Evolutionary conservation across 2,329 filamentous ascomycete genomes (phyloP).

Genomic region (Mycosphaerella arachidis): DNA sequence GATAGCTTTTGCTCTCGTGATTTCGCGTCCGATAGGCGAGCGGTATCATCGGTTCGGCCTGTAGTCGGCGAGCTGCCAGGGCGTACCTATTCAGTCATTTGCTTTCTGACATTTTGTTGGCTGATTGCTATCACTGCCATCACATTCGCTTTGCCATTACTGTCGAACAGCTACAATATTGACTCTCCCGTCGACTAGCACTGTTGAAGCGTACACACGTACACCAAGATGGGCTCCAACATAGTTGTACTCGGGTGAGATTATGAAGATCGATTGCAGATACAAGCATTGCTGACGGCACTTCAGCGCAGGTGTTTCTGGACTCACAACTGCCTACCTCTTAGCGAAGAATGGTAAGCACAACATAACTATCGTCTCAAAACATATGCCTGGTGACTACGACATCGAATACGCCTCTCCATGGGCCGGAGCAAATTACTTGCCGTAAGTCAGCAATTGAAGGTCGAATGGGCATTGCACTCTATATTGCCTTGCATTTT

Average conservation of each 20-base stretch:
- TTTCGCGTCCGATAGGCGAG: not conserved
- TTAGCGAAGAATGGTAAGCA: conserved; percentile 54
- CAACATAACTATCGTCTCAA: conserved; percentile 68
- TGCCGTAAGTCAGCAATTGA: conserved; percentile 45
- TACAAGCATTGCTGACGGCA: conserved; percentile 1
- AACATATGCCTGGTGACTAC: conserved; percentile 92
- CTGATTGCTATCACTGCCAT: not conserved
- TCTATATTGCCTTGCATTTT: not conserved
- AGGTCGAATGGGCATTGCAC: not conserved
- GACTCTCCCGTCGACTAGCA: not conserved
- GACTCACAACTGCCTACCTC: conserved; percentile 60
- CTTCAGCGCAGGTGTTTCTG: conserved; percentile 55
- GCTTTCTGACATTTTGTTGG: not conserved
- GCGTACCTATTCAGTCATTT: not conserved
- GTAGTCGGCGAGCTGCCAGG: not conserved
- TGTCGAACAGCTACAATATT: not conserved
- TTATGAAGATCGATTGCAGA: not conserved
- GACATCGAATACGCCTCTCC: conserved; percentile 86
- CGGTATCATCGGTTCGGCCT: not conserved
- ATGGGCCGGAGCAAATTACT: conserved; percentile 79
- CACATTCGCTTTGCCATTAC: not conserved
- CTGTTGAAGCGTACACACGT: not conserved
- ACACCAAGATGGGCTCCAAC: conserved; percentile 26
- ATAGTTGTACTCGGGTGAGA: conserved; percentile 49
- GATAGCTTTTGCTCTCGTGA: not conserved